Evolutionary conservation across 129 eudicot species (phyloP).

Genomic region (Arctium lappa): DNA sequence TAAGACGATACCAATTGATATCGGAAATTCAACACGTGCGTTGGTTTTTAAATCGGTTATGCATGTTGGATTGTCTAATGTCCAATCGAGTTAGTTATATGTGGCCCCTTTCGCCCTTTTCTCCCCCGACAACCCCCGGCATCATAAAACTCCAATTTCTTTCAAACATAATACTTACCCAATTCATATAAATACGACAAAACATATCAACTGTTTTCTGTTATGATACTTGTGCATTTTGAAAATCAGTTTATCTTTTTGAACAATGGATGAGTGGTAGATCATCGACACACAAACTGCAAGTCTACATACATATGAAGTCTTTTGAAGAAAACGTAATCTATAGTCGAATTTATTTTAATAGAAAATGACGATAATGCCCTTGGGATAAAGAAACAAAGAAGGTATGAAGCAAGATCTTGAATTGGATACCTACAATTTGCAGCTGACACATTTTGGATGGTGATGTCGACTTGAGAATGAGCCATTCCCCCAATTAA

Average conservation of each 20-base stretch:
- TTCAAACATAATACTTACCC: conserved; percentile 15
- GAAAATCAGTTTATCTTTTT: not conserved
- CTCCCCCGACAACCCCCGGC: conserved; percentile 20
- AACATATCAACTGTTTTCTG: not conserved
- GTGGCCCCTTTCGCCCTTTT: conserved; percentile 23
- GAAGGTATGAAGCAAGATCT: conserved; percentile 35
- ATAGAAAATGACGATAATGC: not conserved
- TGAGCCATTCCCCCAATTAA: conserved; percentile 37
- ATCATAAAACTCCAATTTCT: conserved; percentile 20
- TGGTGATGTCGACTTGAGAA: conserved; percentile 34
- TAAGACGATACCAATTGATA: not conserved
- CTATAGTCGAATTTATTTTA: not conserved
- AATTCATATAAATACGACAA: conserved; percentile 12
- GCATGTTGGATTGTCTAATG: conserved; percentile 36
- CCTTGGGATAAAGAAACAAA: conserved; percentile 27
- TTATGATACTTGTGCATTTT: not conserved
- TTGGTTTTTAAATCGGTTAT: conserved; percentile 16
- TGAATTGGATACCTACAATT: conserved; percentile 31
- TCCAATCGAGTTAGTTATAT: conserved; percentile 12
- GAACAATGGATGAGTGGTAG: not conserved
- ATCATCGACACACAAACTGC: not conserved
- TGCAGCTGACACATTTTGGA: conserved; percentile 30
- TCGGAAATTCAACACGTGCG: conserved; percentile 4
- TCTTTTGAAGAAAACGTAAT: not conserved
- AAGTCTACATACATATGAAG: not conserved